A percentile compares a stretch with the other conserved stretches of the same genome.
These are phyloP conservation scores for Sparassis latifolia DNA, from an alignment of 1,284 basidiomycete genomes.

Conservation along the genomic window DNA sequence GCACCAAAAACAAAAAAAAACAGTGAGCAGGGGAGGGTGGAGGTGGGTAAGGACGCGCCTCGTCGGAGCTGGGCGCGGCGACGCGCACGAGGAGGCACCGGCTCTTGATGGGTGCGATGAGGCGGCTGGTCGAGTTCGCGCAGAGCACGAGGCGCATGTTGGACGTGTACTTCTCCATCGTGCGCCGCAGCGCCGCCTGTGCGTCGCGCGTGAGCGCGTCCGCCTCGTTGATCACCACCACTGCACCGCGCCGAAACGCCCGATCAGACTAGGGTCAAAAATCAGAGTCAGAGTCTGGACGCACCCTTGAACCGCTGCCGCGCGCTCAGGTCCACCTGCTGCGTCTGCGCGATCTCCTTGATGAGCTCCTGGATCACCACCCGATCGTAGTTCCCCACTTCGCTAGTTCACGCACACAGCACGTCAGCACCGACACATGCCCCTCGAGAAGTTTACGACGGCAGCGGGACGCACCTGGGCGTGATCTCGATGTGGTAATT, in stretches of 20 bases:
- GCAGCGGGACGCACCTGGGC: conserved; percentile 60
- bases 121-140: conserved; percentile 93
- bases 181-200: conserved; percentile 92
- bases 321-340: conserved; percentile 94
- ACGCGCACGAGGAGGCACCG: conserved; percentile 93
- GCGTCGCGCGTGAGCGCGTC: conserved; percentile 94
- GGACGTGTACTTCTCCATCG: conserved; percentile 99
- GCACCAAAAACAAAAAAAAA: neutral
- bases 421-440: too few relatives aligned
- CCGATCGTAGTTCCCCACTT: conserved; percentile 94
- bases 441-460: too few relatives aligned
- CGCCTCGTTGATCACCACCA: conserved; percentile 98
- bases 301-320: conserved; percentile 95
- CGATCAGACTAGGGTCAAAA: neutral
- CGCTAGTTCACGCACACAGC: conserved; percentile 39
- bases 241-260: conserved; percentile 34
- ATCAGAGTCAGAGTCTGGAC: conserved; percentile 7
- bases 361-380: conserved; percentile 95
- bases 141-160: conserved; percentile 97
- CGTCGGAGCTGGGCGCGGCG: conserved; percentile 75
- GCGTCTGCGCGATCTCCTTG: conserved; percentile 98
- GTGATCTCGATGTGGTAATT: conserved; percentile 99
- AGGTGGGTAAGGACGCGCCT: conserved; percentile 35
- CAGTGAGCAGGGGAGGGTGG: neutral
- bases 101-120: conserved; percentile 96